phyloP scores from a whole-genome alignment of 2,329 filamentous ascomycete species.

The Diplodia scrobiculata region DNA sequence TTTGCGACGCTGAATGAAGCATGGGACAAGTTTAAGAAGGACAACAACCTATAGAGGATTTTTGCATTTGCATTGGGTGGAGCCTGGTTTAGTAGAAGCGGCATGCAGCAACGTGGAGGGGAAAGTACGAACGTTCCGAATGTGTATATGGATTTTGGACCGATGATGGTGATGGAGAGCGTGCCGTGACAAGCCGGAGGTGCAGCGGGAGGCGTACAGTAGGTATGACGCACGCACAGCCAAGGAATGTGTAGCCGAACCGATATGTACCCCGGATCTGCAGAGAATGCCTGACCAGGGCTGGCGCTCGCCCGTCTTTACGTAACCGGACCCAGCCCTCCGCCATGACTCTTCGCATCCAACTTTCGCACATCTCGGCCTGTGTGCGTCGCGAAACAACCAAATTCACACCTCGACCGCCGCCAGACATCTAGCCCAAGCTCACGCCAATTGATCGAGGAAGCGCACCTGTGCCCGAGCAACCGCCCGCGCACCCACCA shows the following conservation, averaged over 20 bases:
- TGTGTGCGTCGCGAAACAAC: background rate
- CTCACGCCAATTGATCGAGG: background rate
- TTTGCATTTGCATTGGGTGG: conserved; percentile 4
- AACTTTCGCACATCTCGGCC: background rate
- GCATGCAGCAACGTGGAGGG: background rate
- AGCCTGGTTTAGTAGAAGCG: background rate
- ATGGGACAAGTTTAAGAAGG: conserved; percentile 68
- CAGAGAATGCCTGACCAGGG: conserved; percentile 8
- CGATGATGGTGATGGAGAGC: background rate
- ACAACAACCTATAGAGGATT: conserved; percentile 56
- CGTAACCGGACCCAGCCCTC: conserved; percentile 10
- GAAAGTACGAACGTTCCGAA: background rate
- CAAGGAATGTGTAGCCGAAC: conserved; percentile 11
- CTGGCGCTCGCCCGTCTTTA: conserved; percentile 6
- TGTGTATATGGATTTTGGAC: background rate
- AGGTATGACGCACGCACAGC: background rate
- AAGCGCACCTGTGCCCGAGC: background rate
- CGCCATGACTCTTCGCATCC: conserved; percentile 10
- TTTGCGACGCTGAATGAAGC: conserved; percentile 68
- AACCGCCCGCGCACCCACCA: conserved; percentile 33
- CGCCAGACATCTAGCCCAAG: background rate
- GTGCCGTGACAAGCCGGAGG: background rate
- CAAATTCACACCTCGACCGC: background rate
- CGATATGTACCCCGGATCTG: conserved; percentile 18
- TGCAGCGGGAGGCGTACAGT: background rate